A percentile compares a stretch with the other conserved stretches of the same genome.
These are phyloP conservation scores for Ogataea nakhonphanomensis DNA, from an alignment of 805 yeast species.

Conservation along the genomic window DNA sequence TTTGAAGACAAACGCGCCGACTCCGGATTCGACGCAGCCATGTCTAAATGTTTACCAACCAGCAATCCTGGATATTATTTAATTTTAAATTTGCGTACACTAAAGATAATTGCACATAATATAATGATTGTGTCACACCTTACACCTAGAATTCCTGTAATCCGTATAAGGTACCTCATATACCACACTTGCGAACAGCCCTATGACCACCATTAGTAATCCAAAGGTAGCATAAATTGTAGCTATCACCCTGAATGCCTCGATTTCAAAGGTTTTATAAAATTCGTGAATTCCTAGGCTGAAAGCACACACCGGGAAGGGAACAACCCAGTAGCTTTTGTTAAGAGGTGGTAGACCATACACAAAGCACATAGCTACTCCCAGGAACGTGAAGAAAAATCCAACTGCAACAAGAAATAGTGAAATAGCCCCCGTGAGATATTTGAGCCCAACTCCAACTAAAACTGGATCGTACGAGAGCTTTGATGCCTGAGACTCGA, in stretches of 20 bases:
- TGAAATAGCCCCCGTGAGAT: constrained; percentile 11
- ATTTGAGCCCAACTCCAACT: constrained; percentile 13
- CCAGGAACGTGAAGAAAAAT: constrained; percentile 39
- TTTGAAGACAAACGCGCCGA: not conserved
- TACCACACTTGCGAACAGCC: constrained; percentile 35
- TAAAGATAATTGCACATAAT: too few relatives aligned
- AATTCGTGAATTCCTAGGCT: constrained; percentile 54
- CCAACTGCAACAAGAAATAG: constrained; percentile 23
- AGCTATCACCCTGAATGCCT: constrained; percentile 58
- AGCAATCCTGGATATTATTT: too few relatives aligned
- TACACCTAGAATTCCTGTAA: constrained; percentile 2
- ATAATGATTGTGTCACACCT: constrained; percentile 3
- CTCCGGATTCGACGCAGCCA: constrained; percentile 2
- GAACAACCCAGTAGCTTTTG: constrained; percentile 70
- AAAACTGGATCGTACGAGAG: constrained; percentile 4
- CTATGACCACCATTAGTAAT: constrained; percentile 38
- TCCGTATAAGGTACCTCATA: constrained; percentile 30
- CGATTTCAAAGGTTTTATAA: constrained; percentile 41
- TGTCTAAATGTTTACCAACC: too few relatives aligned
- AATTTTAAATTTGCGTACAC: too few relatives aligned
- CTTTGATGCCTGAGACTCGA: constrained; percentile 9
- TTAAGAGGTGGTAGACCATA: constrained; percentile 36
- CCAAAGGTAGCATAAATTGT: constrained; percentile 56
- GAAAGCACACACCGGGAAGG: constrained; percentile 85
- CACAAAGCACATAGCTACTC: constrained; percentile 33